phyloP scores from a whole-genome alignment of 352 stramenopile genomes.

The Aphanomyces cochlioides region DNA sequence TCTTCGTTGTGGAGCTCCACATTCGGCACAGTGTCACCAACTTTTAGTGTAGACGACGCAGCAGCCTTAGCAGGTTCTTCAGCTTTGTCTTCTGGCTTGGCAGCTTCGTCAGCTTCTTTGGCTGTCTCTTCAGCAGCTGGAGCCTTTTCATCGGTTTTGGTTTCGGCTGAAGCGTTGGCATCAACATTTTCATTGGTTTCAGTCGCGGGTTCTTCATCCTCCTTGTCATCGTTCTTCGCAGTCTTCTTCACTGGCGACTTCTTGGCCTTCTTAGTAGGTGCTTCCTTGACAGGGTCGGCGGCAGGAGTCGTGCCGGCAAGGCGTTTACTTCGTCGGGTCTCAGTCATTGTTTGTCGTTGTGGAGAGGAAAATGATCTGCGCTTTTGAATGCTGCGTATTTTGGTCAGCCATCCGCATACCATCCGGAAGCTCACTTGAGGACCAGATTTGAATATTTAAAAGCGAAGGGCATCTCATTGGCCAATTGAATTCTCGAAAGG shows the following conservation, averaged over 20 bases:
- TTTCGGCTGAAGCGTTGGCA: conserved; percentile 51
- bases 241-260: conserved; percentile 24
- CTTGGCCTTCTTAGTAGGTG: conserved; percentile 10
- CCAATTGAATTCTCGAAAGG: background rate
- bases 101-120: background rate
- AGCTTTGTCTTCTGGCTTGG: background rate
- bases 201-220: background rate
- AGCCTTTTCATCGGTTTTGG: conserved; percentile 55
- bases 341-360: conserved; percentile 18
- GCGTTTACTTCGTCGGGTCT: conserved; percentile 23
- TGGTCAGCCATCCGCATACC: conserved; percentile 1
- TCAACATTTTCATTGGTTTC: conserved; percentile 2
- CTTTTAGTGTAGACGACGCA: conserved; percentile 13
- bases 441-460: background rate
- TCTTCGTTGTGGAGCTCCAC: conserved; percentile 67
- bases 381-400: background rate
- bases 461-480: background rate
- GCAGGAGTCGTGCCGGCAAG: conserved; percentile 2
- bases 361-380: background rate
- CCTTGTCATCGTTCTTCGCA: background rate
- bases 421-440: background rate
- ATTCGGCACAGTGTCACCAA: conserved; percentile 43
- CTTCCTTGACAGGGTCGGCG: background rate
- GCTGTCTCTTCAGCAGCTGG: background rate
- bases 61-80: background rate